Evolutionary conservation across 2,329 filamentous ascomycete genomes (phyloP).

Genomic region (Aspergillus transmontanensis): DNA sequence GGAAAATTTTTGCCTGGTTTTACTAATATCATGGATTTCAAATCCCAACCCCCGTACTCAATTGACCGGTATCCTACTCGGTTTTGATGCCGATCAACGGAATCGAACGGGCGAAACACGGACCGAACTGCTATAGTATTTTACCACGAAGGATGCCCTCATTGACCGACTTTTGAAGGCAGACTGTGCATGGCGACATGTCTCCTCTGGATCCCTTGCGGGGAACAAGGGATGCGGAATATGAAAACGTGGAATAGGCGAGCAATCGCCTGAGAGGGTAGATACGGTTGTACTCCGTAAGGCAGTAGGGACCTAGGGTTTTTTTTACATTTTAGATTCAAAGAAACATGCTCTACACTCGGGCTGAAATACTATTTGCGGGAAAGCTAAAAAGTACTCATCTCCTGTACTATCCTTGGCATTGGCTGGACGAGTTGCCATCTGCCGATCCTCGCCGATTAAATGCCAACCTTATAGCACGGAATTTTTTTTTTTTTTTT

Average conservation of each 20-base stretch:
- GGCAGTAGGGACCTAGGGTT: background rate
- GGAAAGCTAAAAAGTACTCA: background rate
- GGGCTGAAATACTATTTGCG: background rate
- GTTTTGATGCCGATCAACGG: conserved; percentile 19
- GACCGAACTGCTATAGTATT: background rate
- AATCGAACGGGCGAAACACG: conserved; percentile 15
- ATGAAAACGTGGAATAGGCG: background rate
- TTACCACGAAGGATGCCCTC: background rate
- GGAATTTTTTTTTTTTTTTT: background rate
- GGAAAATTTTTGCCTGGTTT: conserved; percentile 12
- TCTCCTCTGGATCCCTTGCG: background rate
- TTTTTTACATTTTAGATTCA: background rate
- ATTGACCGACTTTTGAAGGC: conserved; percentile 12
- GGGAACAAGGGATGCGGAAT: background rate
- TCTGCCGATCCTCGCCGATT: background rate
- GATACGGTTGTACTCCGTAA: too few relatives aligned
- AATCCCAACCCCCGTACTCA: background rate
- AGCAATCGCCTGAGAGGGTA: background rate
- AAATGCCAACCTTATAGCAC: background rate
- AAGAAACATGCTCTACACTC: background rate
- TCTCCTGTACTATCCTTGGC: background rate
- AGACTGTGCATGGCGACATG: background rate
- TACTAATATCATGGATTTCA: conserved; percentile 6
- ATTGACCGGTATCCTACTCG: background rate
- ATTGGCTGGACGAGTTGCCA: background rate